Evolutionary conservation across 2,329 filamentous ascomycete genomes (phyloP), one percentile per base, ranked within the genome.

Genomic region (Moelleriella libera): DNA sequence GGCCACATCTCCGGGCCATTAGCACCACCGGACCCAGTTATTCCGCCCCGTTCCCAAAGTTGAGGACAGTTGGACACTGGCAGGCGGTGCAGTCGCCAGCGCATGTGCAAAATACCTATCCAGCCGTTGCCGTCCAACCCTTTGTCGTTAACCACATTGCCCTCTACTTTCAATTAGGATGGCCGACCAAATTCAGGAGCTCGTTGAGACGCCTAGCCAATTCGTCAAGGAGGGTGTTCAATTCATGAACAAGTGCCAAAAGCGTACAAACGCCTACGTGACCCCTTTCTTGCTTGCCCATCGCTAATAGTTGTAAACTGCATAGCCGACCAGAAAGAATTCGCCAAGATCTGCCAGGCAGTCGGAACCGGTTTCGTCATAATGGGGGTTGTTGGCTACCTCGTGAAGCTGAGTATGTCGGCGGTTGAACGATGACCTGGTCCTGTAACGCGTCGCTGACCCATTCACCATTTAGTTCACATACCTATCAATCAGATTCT

Each of bases 401-500:
- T 84, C 52, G 78, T 84, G 60, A 83, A 84, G 72, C 71, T 84
- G 59, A 80, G 77, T 81, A 69, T 45, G 74, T 54, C 5, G 10
- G 40, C 10, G 34, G 8, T 39, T 8, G 9, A 39, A 9, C 34
- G 12, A 39, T 39, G 34, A 39, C 9, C 8, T 39, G 8, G 2
- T 12, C 9, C 12, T 39, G 34, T 50, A n/a, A 43, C 34, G 30
- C 31, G 46, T 6, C 5, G 29, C 42, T 46, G 14, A 46, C 29
- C 12, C 21, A 30, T 30, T n/a, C n/a, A 30, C 8, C 11, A 30
- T 10, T 5, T 41, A 81, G 76, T 83, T 53, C 80, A 83, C 63
- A 82, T 83, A 45, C 80, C 80, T 52, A 74, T 84, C 53, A 83
- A 83, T 73, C 79, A 82, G 63, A 78, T 83, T 50, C 72, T 84